Conservation (phyloP, 1,284 basidiomycete species). For the Takashimella tepidaria region DNA sequence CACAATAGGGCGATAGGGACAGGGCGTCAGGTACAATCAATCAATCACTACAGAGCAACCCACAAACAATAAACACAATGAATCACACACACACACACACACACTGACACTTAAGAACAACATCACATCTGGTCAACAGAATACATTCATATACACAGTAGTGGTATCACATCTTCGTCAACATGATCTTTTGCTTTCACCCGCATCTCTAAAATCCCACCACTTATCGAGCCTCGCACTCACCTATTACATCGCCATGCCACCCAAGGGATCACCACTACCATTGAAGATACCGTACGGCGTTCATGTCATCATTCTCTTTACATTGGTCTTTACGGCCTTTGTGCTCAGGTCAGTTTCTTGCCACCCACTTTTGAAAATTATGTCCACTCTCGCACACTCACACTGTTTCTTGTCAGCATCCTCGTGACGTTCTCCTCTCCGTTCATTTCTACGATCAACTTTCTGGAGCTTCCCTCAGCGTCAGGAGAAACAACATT, state of each 20-base stretch:
- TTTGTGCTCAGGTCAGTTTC: slow-evolving; percentile 35
- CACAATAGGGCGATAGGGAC: too few relatives aligned
- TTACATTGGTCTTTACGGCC: slow-evolving; percentile 29
- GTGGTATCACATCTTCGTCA: not conserved
- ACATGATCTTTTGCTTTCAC: not conserved
- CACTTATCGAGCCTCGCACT: too few relatives aligned
- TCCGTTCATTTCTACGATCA: slow-evolving; percentile 40
- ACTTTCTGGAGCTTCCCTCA: slow-evolving; percentile 28
- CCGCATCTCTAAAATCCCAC: too few relatives aligned
- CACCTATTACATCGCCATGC: too few relatives aligned
- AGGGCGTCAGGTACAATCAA: not conserved
- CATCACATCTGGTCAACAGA: too few relatives aligned
- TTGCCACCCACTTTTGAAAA: not conserved
- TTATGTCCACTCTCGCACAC: not conserved
- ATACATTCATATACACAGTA: too few relatives aligned
- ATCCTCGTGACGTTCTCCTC: slow-evolving; percentile 43
- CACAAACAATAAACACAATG: not conserved
- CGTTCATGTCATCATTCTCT: slow-evolving; percentile 40
- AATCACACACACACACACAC: not conserved
- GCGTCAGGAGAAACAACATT: slow-evolving; percentile 23
- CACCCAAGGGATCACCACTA: not conserved
- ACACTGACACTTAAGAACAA: not conserved
- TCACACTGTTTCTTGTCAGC: slow-evolving; percentile 12
- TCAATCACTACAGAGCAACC: not conserved
- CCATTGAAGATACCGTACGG: slow-evolving; percentile 27